Base-by-base conservation (phyloP, 2,329 filamentous ascomycete genomes). In the Penicillium sp. region DNA sequence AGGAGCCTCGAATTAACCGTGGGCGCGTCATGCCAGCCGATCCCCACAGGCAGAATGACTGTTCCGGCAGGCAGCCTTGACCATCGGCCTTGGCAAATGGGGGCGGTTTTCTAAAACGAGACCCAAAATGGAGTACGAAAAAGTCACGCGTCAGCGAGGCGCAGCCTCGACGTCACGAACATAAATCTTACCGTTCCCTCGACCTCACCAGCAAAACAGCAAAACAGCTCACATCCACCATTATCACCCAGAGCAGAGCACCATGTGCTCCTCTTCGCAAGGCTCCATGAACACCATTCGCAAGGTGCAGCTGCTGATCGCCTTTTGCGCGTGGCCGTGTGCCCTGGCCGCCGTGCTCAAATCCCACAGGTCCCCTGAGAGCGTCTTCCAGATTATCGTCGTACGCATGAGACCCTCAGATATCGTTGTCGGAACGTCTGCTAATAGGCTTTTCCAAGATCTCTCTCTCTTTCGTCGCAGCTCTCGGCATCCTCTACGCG, bases 211-310 rank as follows among this genome's bases (percentile, higher is more conserved):
- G 24, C 5, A 27, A 6, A 27, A 27, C 24, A 27, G 5, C 24
- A 27, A n/a, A n/a, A n/a, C n/a, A n/a, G n/a, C n/a, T n/a, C n/a
- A n/a, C n/a, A n/a, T n/a, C n/a, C n/a, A n/a, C n/a, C n/a, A n/a
- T n/a, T n/a, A n/a, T n/a, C n/a, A n/a, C n/a, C n/a, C n/a, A n/a
- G n/a, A n/a, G n/a, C n/a, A n/a, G n/a, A n/a, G n/a, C 37, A 13
- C 26, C 39, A 42, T 42, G 39, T 42, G 39, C 17, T 42, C 39
- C n/a, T 42, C 39, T 20, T 27, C 39, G 9, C 39, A 42, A n/a
- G 15, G 24, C 39, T 4, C 23, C 10, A 20, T 42, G 26, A 29
- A n/a, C 17, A 29, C 39, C 24, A 42, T 42, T 21, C 39, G 39
- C 39, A 42, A 29, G 26, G 39, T 42, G 26, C 39, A 42, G 29